Evolutionary conservation across 148 eudicot species (phyloP).

Genomic region (Mesembryanthemum crystallinum): DNA sequence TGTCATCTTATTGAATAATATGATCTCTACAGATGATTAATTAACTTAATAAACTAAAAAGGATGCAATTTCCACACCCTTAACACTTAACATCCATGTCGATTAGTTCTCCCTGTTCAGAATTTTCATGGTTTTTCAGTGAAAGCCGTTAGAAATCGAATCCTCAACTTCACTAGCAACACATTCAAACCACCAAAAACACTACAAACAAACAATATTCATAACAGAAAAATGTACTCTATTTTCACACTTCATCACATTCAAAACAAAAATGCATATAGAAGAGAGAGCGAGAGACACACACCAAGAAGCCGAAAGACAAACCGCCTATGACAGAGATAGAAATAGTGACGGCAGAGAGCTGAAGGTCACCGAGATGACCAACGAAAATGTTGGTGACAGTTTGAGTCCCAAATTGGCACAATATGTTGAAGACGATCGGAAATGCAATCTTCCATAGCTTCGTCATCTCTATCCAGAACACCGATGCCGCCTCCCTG

Average conservation of each 20-base stretch:
- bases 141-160: too few relatives aligned
- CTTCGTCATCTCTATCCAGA: constrained; percentile 46
- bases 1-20: too few relatives aligned
- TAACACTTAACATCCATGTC: too few relatives aligned
- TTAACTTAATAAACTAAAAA: too few relatives aligned
- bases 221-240: too few relatives aligned
- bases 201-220: too few relatives aligned
- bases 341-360: constrained; percentile 60
- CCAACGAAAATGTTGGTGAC: constrained; percentile 60
- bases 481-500: constrained; percentile 33
- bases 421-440: constrained; percentile 41
- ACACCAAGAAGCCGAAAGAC: constrained; percentile 72
- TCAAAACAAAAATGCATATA: neutral
- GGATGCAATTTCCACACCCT: too few relatives aligned
- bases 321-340: constrained; percentile 49
- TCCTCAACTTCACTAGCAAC: too few relatives aligned
- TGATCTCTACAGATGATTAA: too few relatives aligned
- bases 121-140: too few relatives aligned
- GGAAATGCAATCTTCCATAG: constrained; percentile 58
- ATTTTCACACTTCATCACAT: neutral
- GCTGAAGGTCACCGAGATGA: constrained; percentile 57
- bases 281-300: neutral
- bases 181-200: too few relatives aligned
- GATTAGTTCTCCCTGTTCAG: too few relatives aligned
- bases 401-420: constrained; percentile 44